Percentiles rank a stretch among this genome's conserved stretches.
Evolutionary conservation across 2,329 filamentous ascomycete genomes (phyloP).

Genomic region (Beauveria caledonica): DNA sequence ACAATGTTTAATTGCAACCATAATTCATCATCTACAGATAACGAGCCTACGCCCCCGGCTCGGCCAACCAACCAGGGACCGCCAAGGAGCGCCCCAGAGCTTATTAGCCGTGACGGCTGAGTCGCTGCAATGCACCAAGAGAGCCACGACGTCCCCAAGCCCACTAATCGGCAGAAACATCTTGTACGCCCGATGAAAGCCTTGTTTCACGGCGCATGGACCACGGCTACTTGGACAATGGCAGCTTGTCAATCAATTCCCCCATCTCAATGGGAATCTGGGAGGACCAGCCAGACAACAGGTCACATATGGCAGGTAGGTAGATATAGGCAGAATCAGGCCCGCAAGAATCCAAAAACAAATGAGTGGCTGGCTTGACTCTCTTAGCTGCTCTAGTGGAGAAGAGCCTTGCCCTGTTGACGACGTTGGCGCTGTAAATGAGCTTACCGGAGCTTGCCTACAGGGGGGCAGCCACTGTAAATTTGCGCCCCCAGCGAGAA

Average conservation of each 20-base stretch:
- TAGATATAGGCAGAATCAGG: no score
- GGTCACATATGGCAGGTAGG: no score
- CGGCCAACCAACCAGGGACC: not conserved
- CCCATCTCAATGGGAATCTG: not conserved
- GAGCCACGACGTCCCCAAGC: no score
- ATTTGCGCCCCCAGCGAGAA: not conserved
- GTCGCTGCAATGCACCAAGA: not conserved
- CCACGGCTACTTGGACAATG: not conserved
- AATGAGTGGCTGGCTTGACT: not conserved
- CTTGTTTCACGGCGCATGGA: not conserved
- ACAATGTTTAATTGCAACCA: not conserved
- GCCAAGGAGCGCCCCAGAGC: conserved; percentile 1
- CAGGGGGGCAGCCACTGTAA: not conserved
- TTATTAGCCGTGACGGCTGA: not conserved
- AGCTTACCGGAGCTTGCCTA: not conserved
- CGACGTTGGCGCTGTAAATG: no score
- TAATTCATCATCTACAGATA: not conserved
- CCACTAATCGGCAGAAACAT: not conserved
- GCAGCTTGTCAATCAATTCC: not conserved
- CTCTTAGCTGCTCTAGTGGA: not conserved
- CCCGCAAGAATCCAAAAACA: no score
- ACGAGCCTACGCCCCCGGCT: not conserved
- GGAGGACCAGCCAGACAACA: no score
- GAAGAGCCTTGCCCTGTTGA: not conserved
- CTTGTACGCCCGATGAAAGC: not conserved